Evolutionary conservation across 108 stramenopile genomes (phyloP).

Genomic region (Nitzschia sp.): DNA sequence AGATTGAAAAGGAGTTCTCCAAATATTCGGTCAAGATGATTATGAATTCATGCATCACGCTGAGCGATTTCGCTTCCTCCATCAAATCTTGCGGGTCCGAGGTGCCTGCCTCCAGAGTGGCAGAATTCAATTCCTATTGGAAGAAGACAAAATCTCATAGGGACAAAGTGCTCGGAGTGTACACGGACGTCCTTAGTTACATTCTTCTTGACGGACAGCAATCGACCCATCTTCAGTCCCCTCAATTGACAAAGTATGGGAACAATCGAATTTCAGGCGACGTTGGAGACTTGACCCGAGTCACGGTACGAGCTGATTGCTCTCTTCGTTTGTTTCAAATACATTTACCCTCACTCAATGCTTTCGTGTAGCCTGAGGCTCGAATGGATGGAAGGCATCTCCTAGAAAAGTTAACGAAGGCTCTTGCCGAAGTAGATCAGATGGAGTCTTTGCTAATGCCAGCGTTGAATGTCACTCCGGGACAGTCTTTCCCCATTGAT

Average conservation of each 20-base stretch:
- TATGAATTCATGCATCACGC: conserved; percentile 36
- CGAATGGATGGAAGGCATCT: conserved; percentile 56
- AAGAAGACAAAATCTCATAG: conserved; percentile 60
- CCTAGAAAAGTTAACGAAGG: conserved; percentile 37
- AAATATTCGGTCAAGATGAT: conserved; percentile 79
- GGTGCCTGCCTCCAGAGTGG: conserved; percentile 1
- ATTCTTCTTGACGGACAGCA: conserved; percentile 34
- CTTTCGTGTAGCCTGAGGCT: conserved; percentile 38
- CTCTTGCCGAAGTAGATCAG: conserved; percentile 44
- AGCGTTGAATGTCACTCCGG: conserved; percentile 22
- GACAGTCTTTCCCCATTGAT: conserved; percentile 1
- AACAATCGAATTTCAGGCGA: conserved; percentile 77
- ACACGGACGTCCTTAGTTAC: conserved; percentile 59
- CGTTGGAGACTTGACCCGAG: conserved; percentile 65
- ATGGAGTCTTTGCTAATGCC: conserved; percentile 35
- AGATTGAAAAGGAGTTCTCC: conserved; percentile 80
- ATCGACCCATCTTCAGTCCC: conserved; percentile 12
- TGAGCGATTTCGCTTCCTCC: conserved; percentile 49
- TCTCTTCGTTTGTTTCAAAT: too few species aligned
- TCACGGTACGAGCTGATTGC: conserved; percentile 49
- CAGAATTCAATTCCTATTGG: conserved; percentile 54
- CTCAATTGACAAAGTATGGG: conserved; percentile 55
- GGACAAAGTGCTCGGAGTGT: conserved; percentile 71
- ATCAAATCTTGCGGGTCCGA: conserved; percentile 10
- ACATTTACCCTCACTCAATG: not conserved